Base-by-base conservation (phyloP, 148 eudicot species). In the Bassia scoparia region DNA sequence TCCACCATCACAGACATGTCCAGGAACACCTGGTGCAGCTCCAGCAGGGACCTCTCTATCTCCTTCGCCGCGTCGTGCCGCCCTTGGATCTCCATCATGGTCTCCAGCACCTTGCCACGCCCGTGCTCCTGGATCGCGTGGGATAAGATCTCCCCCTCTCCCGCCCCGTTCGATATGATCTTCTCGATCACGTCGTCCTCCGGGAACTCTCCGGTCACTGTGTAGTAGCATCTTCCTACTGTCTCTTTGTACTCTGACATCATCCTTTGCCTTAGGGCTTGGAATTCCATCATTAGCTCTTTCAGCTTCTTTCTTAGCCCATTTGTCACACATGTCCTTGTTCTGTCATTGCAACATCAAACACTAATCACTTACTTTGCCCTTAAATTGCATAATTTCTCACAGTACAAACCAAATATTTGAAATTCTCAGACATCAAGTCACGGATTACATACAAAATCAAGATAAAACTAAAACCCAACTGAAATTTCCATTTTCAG, bases 1-100 rank as follows among this genome's bases (percentile, higher is more conserved):
- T 90, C 97, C 53, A 93, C 98, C 97, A 93, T 89, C 73, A 93
- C 98, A 0, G 98, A 84, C 98, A 93, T 93, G 86, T 93, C 97
- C 4, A 93, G 53, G 80, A 93, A 93, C 84, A 90, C 85, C 70
- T 90, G 98, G 80, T 90, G 97, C 5, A 93, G 88, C 89, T 93
- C 98, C 69, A 90, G 62, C 18, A 93, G 76, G 65, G 93, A 89
- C 76, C 75, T 74, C 78, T 94, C 98, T 21, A 94, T 89, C 84
- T 89, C 98, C 82, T 87, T 89, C 26, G 93, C 98, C 0, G 93
- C 85, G 55, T 91, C 96, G 68, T 91, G 79, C 5, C 98, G 79
- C 31, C 87, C 97, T 71, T 91, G 97, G 71, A 94, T 94, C 84
- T 94, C 98, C 24, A 91, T 85, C 85, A 91, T 95, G 5, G 98